phyloP scores from a whole-genome alignment of 2,329 filamentous ascomycete species.

The Lecanosticta acicola region DNA sequence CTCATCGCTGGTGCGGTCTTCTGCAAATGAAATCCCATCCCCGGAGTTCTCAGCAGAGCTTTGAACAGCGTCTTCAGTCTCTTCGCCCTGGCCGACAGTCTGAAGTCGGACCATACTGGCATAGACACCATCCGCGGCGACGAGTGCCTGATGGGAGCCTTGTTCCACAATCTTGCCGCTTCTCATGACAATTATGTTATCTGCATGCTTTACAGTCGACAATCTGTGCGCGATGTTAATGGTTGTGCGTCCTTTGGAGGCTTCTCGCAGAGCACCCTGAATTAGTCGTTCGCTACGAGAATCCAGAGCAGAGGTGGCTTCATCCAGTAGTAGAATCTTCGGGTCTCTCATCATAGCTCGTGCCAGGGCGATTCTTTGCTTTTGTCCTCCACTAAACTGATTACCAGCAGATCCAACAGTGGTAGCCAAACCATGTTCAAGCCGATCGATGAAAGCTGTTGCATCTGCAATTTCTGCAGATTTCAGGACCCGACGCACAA shows the following conservation, averaged over 20 bases:
- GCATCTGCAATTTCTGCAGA: conserved; percentile 56
- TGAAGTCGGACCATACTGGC: conserved; percentile 48
- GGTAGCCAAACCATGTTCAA: conserved; percentile 46
- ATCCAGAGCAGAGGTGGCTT: conserved; percentile 37
- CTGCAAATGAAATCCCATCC: conserved; percentile 10
- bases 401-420: conserved; percentile 40
- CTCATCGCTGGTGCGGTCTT: conserved; percentile 7
- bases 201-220: conserved; percentile 37
- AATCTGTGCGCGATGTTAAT: conserved; percentile 41
- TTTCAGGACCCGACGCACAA: conserved; percentile 46
- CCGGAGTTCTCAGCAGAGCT: conserved; percentile 2
- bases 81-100: conserved; percentile 24
- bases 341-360: conserved; percentile 39
- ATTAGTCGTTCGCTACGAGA: conserved; percentile 25
- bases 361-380: conserved; percentile 41
- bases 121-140: conserved; percentile 34
- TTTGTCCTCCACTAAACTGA: conserved; percentile 37
- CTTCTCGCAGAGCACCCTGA: conserved; percentile 36
- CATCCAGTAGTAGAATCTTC: conserved; percentile 38
- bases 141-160: conserved; percentile 31
- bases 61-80: background rate
- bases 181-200: conserved; percentile 40
- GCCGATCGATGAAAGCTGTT: conserved; percentile 46
- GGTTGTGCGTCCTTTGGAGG: conserved; percentile 34
- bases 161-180: conserved; percentile 37